A percentile compares a stretch with the other conserved stretches of the same genome.
Evolutionary conservation across 176 grass and related monocot species (phyloP).

Genomic region (Dendrocalamus sinicus): DNA sequence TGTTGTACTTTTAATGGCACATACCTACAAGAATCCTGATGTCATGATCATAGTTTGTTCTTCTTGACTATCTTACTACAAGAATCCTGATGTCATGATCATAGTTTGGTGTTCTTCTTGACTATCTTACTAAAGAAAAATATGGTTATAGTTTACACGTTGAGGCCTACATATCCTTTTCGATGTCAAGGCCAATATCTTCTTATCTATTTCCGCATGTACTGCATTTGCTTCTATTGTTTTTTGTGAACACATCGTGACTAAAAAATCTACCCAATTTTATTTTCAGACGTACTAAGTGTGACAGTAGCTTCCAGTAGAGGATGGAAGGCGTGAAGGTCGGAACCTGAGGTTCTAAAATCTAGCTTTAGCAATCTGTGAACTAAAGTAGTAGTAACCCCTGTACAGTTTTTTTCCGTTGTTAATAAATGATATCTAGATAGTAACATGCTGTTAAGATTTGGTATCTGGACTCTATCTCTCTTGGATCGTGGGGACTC

Average conservation of each 20-base stretch:
- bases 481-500: slow-evolving; percentile 22
- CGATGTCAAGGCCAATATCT: background rate
- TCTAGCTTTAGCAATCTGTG: slow-evolving; percentile 31
- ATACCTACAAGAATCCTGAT: background rate
- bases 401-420: background rate
- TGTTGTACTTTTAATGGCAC: background rate
- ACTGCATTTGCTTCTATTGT: background rate
- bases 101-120: background rate
- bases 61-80: too few species aligned
- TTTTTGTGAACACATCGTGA: slow-evolving; percentile 21
- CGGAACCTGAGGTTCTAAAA: slow-evolving; percentile 14
- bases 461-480: slow-evolving; percentile 35
- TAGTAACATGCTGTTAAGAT: slow-evolving; percentile 35
- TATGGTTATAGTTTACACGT: background rate
- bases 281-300: slow-evolving; percentile 46
- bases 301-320: slow-evolving; percentile 18
- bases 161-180: background rate
- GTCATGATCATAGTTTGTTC: background rate
- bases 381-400: slow-evolving; percentile 4
- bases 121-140: background rate
- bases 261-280: background rate
- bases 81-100: background rate
- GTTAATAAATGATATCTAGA: slow-evolving; percentile 36
- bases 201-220: background rate
- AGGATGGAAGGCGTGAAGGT: slow-evolving; percentile 17